Conservation (phyloP, 148 eudicot genomes). For the Cornus suecica region DNA sequence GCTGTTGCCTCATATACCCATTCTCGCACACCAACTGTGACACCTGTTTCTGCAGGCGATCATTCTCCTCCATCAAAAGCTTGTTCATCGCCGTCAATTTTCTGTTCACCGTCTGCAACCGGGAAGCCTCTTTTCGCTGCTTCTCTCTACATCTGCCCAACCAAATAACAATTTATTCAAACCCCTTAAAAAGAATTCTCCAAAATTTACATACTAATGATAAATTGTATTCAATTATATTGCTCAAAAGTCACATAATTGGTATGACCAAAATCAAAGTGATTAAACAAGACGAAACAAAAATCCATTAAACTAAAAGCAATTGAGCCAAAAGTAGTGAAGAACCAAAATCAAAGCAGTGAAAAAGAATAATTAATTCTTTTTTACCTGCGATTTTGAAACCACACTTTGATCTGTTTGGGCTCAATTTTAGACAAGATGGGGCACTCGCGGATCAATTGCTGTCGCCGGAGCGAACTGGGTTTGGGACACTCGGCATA, state of each 20-base stretch:
- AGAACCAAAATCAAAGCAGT: not conserved
- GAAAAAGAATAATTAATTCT: not conserved
- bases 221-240: not conserved
- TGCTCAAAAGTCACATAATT: too few relatives aligned
- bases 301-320: not conserved
- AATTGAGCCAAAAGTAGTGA: too few relatives aligned
- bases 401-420: conserved; percentile 98
- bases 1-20: conserved; percentile 90
- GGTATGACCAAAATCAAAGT: too few relatives aligned
- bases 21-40: conserved; percentile 90
- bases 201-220: not conserved
- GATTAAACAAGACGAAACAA: not conserved
- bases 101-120: conserved; percentile 79
- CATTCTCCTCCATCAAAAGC: conserved; percentile 95
- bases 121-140: conserved; percentile 78
- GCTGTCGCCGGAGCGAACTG: conserved; percentile 77
- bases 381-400: conserved; percentile 75
- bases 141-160: conserved; percentile 82
- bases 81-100: conserved; percentile 89
- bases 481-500: conserved; percentile 93
- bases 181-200: not conserved
- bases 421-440: conserved; percentile 78
- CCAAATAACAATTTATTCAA: conserved; percentile 1
- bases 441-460: conserved; percentile 80
- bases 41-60: conserved; percentile 92